Base-by-base conservation (phyloP, 140 eudicot species). In the Oenanthe javanica region DNA sequence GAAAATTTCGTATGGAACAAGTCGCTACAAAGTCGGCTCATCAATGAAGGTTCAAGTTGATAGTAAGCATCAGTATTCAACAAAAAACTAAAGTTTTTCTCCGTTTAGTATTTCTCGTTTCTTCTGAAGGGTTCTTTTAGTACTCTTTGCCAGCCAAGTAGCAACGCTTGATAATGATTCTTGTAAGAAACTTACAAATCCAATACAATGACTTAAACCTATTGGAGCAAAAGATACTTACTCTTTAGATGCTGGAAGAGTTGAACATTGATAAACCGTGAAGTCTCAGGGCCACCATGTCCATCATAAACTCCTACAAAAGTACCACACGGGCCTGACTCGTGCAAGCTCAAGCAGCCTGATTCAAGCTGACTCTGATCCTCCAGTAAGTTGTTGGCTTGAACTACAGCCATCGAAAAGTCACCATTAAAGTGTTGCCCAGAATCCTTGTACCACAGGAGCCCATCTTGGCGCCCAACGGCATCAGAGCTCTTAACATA, bases 321-420 rank as follows among this genome's bases (percentile, higher is more conserved):
- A 16, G 98, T 92, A 80, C 98, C 98, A 77, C 86, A 86, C 0
- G 98, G 98, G 6, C 98, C 97, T 6, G 96, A 86, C 21, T 92
- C 98, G 8, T 83, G 83, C 77, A 88, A 80, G 83, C 97, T 89
- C 84, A 94, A 85, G 74, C 92, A 87, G 27, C 98, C 97, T 49
- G 98, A 94, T 82, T 94, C 98, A 4, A 94, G 86, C 72, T 94
- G 98, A 80, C 97, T 88, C 83, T 94, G 98, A 90, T 94, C 98
- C 84, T 94, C 98, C 6, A 94, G 86, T 69, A 92, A 84, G 79
- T 90, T 90, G 81, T 94, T 94, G 47, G 70, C 70, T 61, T 61
- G 70, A n/a, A 61, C 70, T n/a, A 61, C 70, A 23, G 70, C 73
- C 73, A 67, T 94, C 3, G 98, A 92, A 85, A 90, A 94, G 46